phyloP scores from a whole-genome alignment of 768 basidiomycete species.

The Scleroderma citrinum region DNA sequence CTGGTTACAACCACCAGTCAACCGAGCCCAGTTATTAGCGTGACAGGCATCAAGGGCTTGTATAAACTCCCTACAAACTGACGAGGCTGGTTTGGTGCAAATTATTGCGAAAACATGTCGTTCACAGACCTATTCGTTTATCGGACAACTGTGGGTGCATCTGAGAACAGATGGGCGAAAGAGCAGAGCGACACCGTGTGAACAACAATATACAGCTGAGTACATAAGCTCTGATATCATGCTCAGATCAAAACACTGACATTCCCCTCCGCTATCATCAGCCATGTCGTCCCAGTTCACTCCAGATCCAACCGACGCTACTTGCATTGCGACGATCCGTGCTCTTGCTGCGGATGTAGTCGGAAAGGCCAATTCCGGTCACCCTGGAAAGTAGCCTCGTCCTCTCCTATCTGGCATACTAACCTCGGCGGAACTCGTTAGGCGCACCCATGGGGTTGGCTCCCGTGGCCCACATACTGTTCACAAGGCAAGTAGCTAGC shows the following conservation, averaged over 20 bases:
- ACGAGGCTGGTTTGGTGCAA: constrained; percentile 7
- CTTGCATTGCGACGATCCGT: constrained; percentile 67
- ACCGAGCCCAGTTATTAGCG: constrained; percentile 51
- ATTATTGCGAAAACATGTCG: background rate
- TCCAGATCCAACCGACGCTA: constrained; percentile 40
- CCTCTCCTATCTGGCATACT: background rate
- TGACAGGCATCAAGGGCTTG: constrained; percentile 73
- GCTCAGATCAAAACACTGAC: background rate
- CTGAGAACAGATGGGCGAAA: constrained; percentile 7
- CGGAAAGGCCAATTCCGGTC: constrained; percentile 88
- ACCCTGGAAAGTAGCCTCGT: constrained; percentile 56
- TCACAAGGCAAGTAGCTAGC: constrained; percentile 49
- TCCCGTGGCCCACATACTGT: constrained; percentile 74
- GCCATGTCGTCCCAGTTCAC: constrained; percentile 36
- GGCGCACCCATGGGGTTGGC: constrained; percentile 96
- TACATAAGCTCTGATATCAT: background rate
- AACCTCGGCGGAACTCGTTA: constrained; percentile 17
- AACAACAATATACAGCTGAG: background rate
- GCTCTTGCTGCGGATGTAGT: constrained; percentile 73
- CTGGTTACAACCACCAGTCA: constrained; percentile 65
- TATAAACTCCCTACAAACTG: constrained; percentile 74
- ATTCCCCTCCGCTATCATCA: constrained; percentile 9
- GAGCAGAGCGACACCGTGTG: constrained; percentile 1
- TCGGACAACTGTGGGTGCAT: constrained; percentile 75
- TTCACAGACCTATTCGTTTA: constrained; percentile 46